phyloP scores from a whole-genome alignment of 2,329 filamentous ascomycete species.

The Scopulariopsis brevicaulis region DNA sequence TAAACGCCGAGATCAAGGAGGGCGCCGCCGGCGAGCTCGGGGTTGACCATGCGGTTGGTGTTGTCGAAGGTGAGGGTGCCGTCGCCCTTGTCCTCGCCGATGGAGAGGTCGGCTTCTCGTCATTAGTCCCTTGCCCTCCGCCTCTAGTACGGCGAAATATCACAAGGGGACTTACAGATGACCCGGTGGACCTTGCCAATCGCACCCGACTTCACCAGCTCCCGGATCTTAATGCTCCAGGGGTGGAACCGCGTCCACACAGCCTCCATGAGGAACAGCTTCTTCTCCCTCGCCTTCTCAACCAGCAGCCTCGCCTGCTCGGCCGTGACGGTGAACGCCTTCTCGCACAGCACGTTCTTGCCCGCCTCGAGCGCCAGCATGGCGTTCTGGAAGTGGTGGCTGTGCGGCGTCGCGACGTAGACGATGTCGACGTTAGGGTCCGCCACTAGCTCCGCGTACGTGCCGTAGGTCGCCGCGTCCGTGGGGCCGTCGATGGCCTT shows the following conservation, averaged over 20 bases:
- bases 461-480: conserved; percentile 62
- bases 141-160: neutral
- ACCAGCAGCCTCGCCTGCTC: conserved; percentile 63
- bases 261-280: conserved; percentile 71
- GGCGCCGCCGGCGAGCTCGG: conserved; percentile 70
- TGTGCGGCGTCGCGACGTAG: conserved; percentile 85
- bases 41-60: conserved; percentile 69
- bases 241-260: conserved; percentile 90
- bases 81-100: conserved; percentile 46
- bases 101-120: conserved; percentile 42
- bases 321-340: conserved; percentile 78
- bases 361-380: conserved; percentile 75
- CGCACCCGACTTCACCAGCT: conserved; percentile 44
- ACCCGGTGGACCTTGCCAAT: conserved; percentile 53
- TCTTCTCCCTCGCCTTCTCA: conserved; percentile 60
- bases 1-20: conserved; percentile 83
- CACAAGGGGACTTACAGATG: conserved; percentile 24
- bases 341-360: conserved; percentile 86
- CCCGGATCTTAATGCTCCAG: conserved; percentile 62
- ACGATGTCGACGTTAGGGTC: conserved; percentile 74
- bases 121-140: neutral
- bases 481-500: conserved; percentile 56
- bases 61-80: conserved; percentile 44
- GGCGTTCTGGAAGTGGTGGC: conserved; percentile 84
- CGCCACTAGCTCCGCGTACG: conserved; percentile 69